Base-by-base conservation (phyloP, 345 rosid genomes). In the Isatis tinctoria region DNA sequence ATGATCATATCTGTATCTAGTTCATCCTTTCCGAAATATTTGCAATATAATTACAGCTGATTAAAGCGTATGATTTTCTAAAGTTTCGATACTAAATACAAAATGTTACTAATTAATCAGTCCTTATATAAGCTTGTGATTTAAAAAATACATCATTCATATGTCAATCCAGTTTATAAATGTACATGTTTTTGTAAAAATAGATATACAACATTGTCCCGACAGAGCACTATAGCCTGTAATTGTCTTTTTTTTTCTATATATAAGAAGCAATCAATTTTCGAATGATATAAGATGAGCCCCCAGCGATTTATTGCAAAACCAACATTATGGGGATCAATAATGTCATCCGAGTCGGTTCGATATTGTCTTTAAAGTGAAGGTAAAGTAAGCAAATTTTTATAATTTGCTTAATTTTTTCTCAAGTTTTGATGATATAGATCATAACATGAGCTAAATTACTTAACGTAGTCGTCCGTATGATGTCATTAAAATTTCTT, bases 171-270 rank as follows among this genome's bases (percentile, higher is more conserved):
- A 52, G 7, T 48, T 3, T 22, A 6, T 60, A 67, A 26, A 16
- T 28, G 18, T 16, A 60, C 12, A 75, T 68, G 63, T 17, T 41
- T 40, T 51, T 67, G 30, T 26, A 27, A 60, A 17, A 27, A 20
- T 11, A 43, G 3, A 26, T 18, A 67, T 33, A 24, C 54, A 66
- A 37, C 37, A 68, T 60, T 40, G 57, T 32, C 69, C 56, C 69
- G 64, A 75, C 79, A 75, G 16, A 68, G n/a, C 74, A 75, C 17
- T 8, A 69, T 75, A 57, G 17, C 64, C 56, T 69, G 74, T 59
- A 66, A 27, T 59, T 60, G 74, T 68, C 73, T 51, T 52, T 28
- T 45, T n/a, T n/a, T n/a, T n/a, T n/a, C n/a, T n/a, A n/a, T n/a
- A n/a, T 48, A 45, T 65, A 17, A 28, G 20, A 74, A 35, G 43